Percentiles rank a stretch among this genome's conserved stretches.
Evolutionary conservation across 768 basidiomycete genomes (phyloP).

Genomic region (Leucosporidium scottii): DNA sequence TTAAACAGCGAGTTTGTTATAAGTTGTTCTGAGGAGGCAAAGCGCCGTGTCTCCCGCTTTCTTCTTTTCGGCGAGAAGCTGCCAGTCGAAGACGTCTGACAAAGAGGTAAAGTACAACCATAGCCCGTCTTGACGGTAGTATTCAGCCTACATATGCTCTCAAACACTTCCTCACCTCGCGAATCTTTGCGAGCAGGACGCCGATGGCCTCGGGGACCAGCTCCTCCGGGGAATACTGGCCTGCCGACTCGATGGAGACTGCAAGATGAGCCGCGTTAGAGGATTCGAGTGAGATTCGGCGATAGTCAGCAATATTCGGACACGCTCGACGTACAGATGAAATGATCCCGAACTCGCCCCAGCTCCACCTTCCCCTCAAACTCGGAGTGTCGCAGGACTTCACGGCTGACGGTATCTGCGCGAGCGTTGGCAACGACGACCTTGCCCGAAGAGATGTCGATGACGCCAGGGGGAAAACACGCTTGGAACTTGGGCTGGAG

Average conservation of each 20-base stretch:
- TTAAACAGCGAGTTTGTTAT: no score
- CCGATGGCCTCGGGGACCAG: conserved; percentile 70
- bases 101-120: no score
- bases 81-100: no score
- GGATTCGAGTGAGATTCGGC: no score
- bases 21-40: no score
- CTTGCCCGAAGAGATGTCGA: conserved; percentile 43
- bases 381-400: conserved; percentile 85
- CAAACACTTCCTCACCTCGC: conserved; percentile 32
- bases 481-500: conserved; percentile 71
- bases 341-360: conserved; percentile 79
- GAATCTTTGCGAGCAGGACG: conserved; percentile 75
- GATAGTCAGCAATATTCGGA: no score
- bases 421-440: conserved; percentile 54
- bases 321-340: conserved; percentile 72
- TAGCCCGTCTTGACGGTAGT: no score
- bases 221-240: conserved; percentile 76
- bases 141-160: neutral
- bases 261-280: conserved; percentile 7
- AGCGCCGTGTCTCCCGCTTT: no score
- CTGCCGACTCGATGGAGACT: conserved; percentile 88
- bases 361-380: conserved; percentile 77
- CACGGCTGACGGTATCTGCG: conserved; percentile 81
- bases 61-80: no score
- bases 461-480: conserved; percentile 67